Base-by-base conservation (phyloP, 1,139 yeast genomes). In the Suhomyces bribrorum region DNA sequence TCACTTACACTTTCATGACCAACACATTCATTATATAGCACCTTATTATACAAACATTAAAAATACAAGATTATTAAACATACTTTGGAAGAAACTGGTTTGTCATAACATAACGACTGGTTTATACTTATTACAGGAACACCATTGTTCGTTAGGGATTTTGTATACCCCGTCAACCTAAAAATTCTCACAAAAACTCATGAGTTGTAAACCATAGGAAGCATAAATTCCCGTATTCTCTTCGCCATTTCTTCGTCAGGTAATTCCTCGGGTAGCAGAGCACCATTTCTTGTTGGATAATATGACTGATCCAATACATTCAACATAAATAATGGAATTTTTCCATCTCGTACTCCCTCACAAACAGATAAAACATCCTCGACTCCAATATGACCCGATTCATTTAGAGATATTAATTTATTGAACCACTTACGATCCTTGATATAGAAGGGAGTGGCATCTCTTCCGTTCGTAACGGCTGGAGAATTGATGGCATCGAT, bases 381-480 rank as follows among this genome's bases (percentile, higher is more conserved):
- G 2, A 62, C 56, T 5, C 59, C 54, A 5, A 68, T 46, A 31
- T 53, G 57, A 3, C 62, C 62, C 4, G 52, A 47, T 25, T 65
- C 69, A 43, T 62, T 61, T 28, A 67, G 50, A 4, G 54, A 48
- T 15, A 68, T 55, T 33, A 66, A 55, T 38, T 59, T 64, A 40
- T 60, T 65, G 46, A 67, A 66, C 73, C 74, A 68, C 36, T 64
- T 62, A n/a, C 72, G 53, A 39, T 68, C 73, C 36, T 65, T 66
- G 17, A 65, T 59, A 43, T 68, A 68, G 29, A 54, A 54, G 5
- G 67, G 66, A 11, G 54, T 48, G 5, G 55, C 43, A 13, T 55
- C 57, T 14, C 55, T 51, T 2, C 57, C 59, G 29, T 52, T 56
- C 6, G 54, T 49, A 3, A 62, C 65, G 2, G 60, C 48, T 0